Percentiles rank a stretch among this genome's conserved stretches.
Conservation (phyloP, 192 early-diverging fungal species). For the Spizellomyces punctatus region DNA sequence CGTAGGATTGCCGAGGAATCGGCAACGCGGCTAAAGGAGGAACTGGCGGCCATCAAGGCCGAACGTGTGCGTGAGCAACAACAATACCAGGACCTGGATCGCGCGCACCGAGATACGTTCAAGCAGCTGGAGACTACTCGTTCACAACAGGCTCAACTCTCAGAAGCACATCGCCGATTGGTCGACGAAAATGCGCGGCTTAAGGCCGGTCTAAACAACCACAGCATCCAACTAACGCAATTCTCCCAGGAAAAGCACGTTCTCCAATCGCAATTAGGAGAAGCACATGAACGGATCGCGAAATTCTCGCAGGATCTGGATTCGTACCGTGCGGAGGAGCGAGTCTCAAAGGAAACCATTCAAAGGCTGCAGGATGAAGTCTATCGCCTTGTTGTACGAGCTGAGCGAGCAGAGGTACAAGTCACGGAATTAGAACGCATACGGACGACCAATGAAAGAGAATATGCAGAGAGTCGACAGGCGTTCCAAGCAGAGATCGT, state of each 20-base stretch:
- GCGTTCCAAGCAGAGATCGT: background rate
- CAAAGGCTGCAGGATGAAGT: background rate
- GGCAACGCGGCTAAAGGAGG: conserved; percentile 8
- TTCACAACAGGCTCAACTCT: conserved; percentile 11
- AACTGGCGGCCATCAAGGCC: conserved; percentile 20
- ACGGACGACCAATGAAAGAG: conserved; percentile 1
- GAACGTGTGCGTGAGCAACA: conserved; percentile 32
- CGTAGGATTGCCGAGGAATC: background rate
- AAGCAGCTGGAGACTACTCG: conserved; percentile 29
- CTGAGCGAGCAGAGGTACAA: conserved; percentile 17
- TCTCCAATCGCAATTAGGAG: conserved; percentile 5
- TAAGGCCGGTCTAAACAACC: conserved; percentile 25
- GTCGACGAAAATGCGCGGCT: conserved; percentile 25
- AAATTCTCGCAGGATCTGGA: conserved; percentile 20
- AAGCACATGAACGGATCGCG: conserved; percentile 30
- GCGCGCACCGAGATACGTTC: conserved; percentile 17
- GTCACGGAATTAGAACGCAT: conserved; percentile 11
- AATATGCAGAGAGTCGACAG: background rate
- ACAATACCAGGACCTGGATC: conserved; percentile 15
- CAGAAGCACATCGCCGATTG: conserved; percentile 28
- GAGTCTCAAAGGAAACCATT: background rate
- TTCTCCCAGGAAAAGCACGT: conserved; percentile 28
- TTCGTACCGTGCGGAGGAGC: background rate
- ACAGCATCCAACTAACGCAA: conserved; percentile 11
- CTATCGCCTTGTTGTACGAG: conserved; percentile 3